These are phyloP conservation scores for Colletotrichum chlorophyti DNA, from an alignment of 2,329 filamentous ascomycete genomes.

Conservation along the genomic window DNA sequence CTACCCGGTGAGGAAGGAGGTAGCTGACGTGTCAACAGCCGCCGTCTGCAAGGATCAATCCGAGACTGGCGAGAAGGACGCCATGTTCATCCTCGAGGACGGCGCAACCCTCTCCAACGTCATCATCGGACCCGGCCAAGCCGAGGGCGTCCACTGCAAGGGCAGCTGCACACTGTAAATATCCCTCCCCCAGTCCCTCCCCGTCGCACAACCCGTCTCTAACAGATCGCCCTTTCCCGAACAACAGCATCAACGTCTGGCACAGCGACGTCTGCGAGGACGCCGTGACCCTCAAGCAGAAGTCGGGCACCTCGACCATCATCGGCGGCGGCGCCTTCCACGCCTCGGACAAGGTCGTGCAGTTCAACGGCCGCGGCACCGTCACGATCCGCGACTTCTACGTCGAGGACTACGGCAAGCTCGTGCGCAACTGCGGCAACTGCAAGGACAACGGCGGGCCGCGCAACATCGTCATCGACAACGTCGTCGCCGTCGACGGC, in stretches of 20 bases:
- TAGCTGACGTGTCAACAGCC: neutral
- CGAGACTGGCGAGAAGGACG: slow-evolving; percentile 32
- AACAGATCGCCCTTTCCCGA: neutral
- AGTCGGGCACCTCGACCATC: slow-evolving; percentile 36
- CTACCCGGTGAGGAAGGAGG: neutral
- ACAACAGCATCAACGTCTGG: slow-evolving; percentile 48
- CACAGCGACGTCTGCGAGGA: slow-evolving; percentile 51
- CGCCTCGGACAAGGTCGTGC: slow-evolving; percentile 46
- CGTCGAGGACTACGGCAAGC: slow-evolving; percentile 52
- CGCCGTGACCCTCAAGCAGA: slow-evolving; percentile 48
- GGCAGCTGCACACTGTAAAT: slow-evolving; percentile 47
- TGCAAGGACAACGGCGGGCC: slow-evolving; percentile 42
- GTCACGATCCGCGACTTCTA: slow-evolving; percentile 47
- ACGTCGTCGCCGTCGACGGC: slow-evolving; percentile 38
- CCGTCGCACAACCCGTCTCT: neutral
- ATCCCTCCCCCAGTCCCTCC: neutral
- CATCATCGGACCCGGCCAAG: slow-evolving; percentile 57
- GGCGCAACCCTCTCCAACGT: slow-evolving; percentile 59
- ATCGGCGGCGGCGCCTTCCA: slow-evolving; percentile 37
- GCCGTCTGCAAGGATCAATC: slow-evolving; percentile 17
- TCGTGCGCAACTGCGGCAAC: slow-evolving; percentile 56
- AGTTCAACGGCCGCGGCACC: slow-evolving; percentile 49
- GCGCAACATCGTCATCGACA: slow-evolving; percentile 42
- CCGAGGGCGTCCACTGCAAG: slow-evolving; percentile 57
- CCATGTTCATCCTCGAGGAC: slow-evolving; percentile 58